Evolutionary conservation across 208 protist genomes (phyloP).

Genomic region (Spongospora subterranea): DNA sequence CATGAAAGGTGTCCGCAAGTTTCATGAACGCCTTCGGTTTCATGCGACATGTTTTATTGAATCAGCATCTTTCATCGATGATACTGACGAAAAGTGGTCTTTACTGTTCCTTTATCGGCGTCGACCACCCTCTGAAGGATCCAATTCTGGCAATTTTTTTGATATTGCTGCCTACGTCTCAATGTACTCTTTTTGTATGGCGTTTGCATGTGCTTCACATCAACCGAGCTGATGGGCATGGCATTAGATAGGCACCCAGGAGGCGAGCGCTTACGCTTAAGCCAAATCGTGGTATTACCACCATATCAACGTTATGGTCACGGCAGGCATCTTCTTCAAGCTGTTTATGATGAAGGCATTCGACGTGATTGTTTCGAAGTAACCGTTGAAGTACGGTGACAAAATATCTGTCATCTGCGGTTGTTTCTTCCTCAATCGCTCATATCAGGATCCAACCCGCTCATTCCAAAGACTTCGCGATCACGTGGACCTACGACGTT

Average conservation of each 20-base stretch:
- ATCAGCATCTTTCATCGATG: constrained; percentile 35
- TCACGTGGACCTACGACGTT: not conserved
- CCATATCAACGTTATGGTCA: constrained; percentile 50
- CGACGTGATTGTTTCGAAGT: constrained; percentile 26
- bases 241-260: not conserved
- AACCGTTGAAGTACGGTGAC: not conserved
- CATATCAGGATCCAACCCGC: not conserved
- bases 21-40: constrained; percentile 44
- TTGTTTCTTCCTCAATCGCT: not conserved
- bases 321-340: not conserved
- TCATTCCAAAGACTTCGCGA: constrained; percentile 10
- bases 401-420: too few species aligned
- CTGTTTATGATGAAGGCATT: constrained; percentile 23
- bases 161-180: constrained; percentile 31
- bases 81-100: constrained; percentile 51
- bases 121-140: not conserved
- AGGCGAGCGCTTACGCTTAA: constrained; percentile 16
- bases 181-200: constrained; percentile 44
- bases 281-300: constrained; percentile 39
- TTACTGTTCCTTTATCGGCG: not conserved
- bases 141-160: not conserved
- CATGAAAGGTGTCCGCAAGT: constrained; percentile 46
- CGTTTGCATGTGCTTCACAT: not conserved
- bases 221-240: not conserved
- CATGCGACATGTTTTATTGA: constrained; percentile 44